phyloP scores from a whole-genome alignment of 169 alveolate species.

The Cyclospora cayetanensis region DNA sequence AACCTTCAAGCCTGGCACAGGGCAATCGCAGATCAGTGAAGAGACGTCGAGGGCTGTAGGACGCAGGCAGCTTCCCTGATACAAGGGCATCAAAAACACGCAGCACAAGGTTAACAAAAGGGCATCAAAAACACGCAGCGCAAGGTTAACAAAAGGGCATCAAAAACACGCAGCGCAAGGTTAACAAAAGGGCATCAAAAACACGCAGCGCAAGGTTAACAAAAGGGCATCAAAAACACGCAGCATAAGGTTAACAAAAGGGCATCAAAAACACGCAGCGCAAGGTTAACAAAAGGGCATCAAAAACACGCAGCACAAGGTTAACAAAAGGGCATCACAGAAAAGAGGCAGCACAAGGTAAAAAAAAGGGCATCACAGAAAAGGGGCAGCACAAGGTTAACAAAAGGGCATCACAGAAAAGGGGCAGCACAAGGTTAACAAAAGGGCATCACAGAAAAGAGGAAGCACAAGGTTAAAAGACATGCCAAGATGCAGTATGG shows the following conservation, averaged over 20 bases:
- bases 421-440: background rate
- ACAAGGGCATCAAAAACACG: background rate
- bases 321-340: no score
- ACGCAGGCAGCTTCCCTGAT: slow-evolving; percentile 16
- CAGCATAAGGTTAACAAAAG: background rate
- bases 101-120: background rate
- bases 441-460: background rate
- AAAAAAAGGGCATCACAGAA: no score
- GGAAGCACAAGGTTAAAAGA: background rate
- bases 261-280: background rate
- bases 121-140: background rate
- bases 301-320: no score
- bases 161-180: background rate
- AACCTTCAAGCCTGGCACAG: slow-evolving; percentile 35
- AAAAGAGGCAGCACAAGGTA: no score
- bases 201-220: no score
- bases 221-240: background rate
- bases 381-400: no score
- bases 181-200: background rate
- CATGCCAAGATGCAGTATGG: background rate
- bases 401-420: no score
- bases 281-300: no score
- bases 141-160: background rate
- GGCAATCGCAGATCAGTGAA: slow-evolving; percentile 55
- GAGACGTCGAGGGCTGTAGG: slow-evolving; percentile 61